Base-by-base conservation (phyloP, 148 eudicot species). In the Diospyros kaki region DNA sequence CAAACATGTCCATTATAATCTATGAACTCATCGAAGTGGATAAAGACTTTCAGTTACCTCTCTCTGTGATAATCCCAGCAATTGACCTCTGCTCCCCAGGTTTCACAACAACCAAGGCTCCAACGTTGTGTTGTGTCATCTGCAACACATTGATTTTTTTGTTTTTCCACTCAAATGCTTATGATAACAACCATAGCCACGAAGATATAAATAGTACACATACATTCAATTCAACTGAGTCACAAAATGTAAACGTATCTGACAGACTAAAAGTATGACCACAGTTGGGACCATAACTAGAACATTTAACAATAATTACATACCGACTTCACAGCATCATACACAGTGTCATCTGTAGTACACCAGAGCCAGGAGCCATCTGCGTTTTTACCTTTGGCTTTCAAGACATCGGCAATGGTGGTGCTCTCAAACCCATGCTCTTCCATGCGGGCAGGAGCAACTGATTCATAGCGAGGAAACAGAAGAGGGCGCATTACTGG, bases 341-440 rank as follows among this genome's bases (percentile, higher is more conserved):
- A 96, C 64, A 96, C 99, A 66, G 87, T 17, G 84, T 96, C 98
- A 40, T 96, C 89, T 4, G 93, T 93, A 42, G 93, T 85, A 84
- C 99, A 96, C 98, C 98, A 96, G 40, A 96, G 97, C 99, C 99
- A 96, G 43, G 99, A 93, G 39, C 99, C 99, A 83, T 96, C 99
- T 3, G 93, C 98, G 28, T 87, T 72, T 85, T 96, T 91, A 63
- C 99, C 99, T 83, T 96, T 96, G 60, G 77, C 82, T 62, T 84
- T 88, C 86, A 96, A 75, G 71, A 96, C 74, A 76, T 96, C 99
- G 4, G 98, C 81, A 78, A 96, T 96, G 1, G 90, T 93, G 76
- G 99, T 91, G 85, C 90, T 93, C 78, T 96, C 99, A 78, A 96
- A 96, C 61, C 99, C 99, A 83, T 91, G 94, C 78, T 96, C 98